Conservation (phyloP, 2,329 filamentous ascomycete species). For the Aspergillus sp. region DNA sequence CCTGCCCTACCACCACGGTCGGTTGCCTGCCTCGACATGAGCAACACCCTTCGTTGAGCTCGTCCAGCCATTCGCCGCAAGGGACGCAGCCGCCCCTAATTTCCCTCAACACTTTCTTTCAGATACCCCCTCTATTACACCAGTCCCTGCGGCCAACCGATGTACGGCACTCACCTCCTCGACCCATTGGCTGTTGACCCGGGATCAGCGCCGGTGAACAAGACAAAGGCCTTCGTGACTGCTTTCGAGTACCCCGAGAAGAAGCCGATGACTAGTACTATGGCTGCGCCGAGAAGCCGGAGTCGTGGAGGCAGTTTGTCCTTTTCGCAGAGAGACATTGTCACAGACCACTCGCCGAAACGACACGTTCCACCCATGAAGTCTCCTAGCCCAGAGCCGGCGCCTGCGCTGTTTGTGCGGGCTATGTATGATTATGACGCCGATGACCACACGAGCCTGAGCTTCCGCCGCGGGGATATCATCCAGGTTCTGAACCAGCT, state of each 20-base stretch:
- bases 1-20: neutral
- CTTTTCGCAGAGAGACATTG: constrained; percentile 21
- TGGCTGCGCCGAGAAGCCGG: constrained; percentile 28
- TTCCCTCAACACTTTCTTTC: constrained; percentile 4
- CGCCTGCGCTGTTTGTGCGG: constrained; percentile 75
- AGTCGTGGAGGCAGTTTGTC: constrained; percentile 34
- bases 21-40: constrained; percentile 22
- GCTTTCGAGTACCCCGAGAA: constrained; percentile 47
- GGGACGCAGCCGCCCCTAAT: constrained; percentile 15
- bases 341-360: constrained; percentile 23
- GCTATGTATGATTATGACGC: constrained; percentile 98
- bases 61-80: constrained; percentile 21
- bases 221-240: constrained; percentile 39
- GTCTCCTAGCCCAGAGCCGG: constrained; percentile 40
- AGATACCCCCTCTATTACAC: neutral
- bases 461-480: constrained; percentile 93
- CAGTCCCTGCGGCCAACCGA: constrained; percentile 23
- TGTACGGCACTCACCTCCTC: constrained; percentile 35
- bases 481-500: constrained; percentile 98
- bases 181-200: constrained; percentile 35
- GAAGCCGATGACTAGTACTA: constrained; percentile 34
- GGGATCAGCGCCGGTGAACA: constrained; percentile 34
- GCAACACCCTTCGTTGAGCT: constrained; percentile 21
- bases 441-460: constrained; percentile 93
- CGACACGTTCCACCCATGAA: constrained; percentile 32